phyloP scores from a whole-genome alignment of 306 rosid species.

The Canavalia ensiformis region DNA sequence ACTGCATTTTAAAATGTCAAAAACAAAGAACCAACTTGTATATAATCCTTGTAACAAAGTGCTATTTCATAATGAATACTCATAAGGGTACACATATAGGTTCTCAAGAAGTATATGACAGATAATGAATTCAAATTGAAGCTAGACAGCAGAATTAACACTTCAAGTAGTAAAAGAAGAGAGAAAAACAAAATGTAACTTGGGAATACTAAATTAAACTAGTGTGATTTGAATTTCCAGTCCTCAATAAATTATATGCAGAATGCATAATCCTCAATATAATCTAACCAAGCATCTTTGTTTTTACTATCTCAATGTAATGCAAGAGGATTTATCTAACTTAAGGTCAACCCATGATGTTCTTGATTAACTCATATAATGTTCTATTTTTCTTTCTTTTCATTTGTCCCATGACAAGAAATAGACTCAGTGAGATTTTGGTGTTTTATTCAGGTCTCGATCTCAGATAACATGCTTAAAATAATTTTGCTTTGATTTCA shows the following conservation, averaged over 20 bases:
- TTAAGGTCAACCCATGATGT: background rate
- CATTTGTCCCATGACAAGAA: conserved; percentile 28
- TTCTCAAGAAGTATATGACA: too few relatives aligned
- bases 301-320: too few relatives aligned
- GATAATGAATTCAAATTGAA: background rate
- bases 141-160: background rate
- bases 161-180: too few relatives aligned
- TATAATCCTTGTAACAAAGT: background rate
- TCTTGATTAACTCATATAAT: background rate
- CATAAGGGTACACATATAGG: too few relatives aligned
- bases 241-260: too few relatives aligned
- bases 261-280: too few relatives aligned
- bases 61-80: too few relatives aligned
- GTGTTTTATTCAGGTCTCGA: conserved; percentile 49
- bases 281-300: too few relatives aligned
- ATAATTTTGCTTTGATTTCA: too few relatives aligned
- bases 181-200: too few relatives aligned
- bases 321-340: conserved; percentile 11
- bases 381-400: background rate
- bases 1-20: background rate
- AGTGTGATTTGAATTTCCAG: too few relatives aligned
- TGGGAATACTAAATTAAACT: too few relatives aligned
- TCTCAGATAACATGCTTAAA: conserved; percentile 52
- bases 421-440: conserved; percentile 1
- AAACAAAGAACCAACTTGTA: background rate